phyloP scores from a whole-genome alignment of 257 asterid genomes.

The Echites panduratus region DNA sequence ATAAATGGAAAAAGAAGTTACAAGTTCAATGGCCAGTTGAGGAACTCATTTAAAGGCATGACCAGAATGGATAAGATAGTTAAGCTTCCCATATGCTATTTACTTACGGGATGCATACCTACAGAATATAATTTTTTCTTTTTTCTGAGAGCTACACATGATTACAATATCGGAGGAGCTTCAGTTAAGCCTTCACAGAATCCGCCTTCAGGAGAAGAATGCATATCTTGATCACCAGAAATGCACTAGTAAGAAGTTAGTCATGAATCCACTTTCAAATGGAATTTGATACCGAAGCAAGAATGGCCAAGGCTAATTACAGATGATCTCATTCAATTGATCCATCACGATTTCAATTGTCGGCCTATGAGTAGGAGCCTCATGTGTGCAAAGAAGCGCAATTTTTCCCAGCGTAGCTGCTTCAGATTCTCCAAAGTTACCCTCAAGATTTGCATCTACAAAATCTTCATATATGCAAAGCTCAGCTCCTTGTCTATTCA shows the following conservation, averaged over 20 bases:
- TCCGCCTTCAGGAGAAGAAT: conserved; percentile 7
- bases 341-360: conserved; percentile 54
- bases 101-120: conserved; percentile 1
- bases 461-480: conserved; percentile 62
- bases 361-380: conserved; percentile 62
- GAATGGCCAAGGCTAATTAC: conserved; percentile 12
- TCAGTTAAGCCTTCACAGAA: conserved; percentile 4
- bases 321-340: conserved; percentile 38
- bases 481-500: conserved; percentile 70
- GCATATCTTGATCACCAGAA: conserved; percentile 11
- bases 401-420: conserved; percentile 78
- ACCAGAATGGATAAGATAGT: not conserved
- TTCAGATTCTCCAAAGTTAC: conserved; percentile 63
- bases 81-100: not conserved
- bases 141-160: too few species aligned
- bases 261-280: conserved; percentile 12
- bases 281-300: conserved; percentile 9
- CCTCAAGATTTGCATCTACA: conserved; percentile 51
- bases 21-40: conserved; percentile 4
- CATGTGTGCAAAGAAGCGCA: conserved; percentile 81
- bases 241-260: conserved; percentile 26
- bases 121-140: too few species aligned
- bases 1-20: not conserved
- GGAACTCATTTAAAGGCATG: not conserved
- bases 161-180: conserved; percentile 4